Conservation (phyloP, 2,329 filamentous ascomycete genomes). For the Aspergillus aculeatus region DNA sequence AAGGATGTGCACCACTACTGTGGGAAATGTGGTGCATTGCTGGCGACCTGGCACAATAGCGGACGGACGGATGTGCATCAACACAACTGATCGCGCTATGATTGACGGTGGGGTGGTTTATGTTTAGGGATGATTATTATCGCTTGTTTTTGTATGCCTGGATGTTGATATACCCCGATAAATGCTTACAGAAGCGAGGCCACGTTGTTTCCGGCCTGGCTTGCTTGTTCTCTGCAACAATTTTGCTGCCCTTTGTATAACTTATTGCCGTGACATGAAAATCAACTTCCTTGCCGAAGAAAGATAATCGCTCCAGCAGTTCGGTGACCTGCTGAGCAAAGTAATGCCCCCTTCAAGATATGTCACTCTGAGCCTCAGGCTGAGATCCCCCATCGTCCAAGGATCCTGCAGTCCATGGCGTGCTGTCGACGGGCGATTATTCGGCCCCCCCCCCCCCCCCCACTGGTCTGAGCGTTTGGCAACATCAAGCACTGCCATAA, state of each 20-base stretch:
- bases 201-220: too few relatives aligned
- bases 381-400: neutral
- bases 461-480: too few relatives aligned
- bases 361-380: neutral
- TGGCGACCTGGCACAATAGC: conserved; percentile 52
- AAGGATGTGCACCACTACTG: conserved; percentile 53
- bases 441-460: too few relatives aligned
- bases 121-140: neutral
- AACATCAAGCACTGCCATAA: neutral
- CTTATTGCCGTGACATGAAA: too few relatives aligned
- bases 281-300: too few relatives aligned
- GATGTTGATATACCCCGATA: neutral
- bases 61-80: conserved; percentile 47
- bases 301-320: too few relatives aligned
- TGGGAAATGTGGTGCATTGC: conserved; percentile 44
- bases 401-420: neutral
- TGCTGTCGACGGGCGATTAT: neutral
- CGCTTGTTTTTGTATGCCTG: too few relatives aligned
- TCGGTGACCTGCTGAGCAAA: too few relatives aligned
- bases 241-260: too few relatives aligned
- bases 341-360: neutral
- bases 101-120: neutral
- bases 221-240: too few relatives aligned
- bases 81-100: conserved; percentile 1
- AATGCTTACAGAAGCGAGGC: too few relatives aligned